phyloP scores from a whole-genome alignment of 805 yeast species.

The Saturnispora ahearnii region DNA sequence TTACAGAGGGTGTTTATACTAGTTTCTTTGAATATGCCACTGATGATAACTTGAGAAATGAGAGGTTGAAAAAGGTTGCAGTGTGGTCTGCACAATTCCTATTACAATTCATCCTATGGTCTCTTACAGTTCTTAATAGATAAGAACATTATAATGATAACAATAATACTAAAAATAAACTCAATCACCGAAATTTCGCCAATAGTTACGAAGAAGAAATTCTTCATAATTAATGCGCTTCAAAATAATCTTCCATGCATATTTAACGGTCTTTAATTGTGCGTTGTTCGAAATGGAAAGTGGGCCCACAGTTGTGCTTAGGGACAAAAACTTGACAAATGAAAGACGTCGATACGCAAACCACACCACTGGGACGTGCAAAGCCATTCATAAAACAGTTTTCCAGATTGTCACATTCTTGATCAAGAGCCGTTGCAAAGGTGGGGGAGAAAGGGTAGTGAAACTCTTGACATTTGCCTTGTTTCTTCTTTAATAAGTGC shows the following conservation, averaged over 20 bases:
- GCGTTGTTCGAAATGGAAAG: neutral
- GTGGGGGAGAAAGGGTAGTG: too few species aligned
- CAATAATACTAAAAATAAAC: too few species aligned
- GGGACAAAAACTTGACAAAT: neutral
- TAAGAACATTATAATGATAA: neutral
- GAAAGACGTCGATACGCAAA: neutral
- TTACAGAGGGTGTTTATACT: conserved; percentile 81
- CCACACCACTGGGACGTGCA: neutral
- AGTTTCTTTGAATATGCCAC: conserved; percentile 83
- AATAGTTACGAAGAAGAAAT: neutral
- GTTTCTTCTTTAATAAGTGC: too few species aligned
- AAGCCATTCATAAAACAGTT: neutral
- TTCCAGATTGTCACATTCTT: too few species aligned
- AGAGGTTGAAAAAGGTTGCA: conserved; percentile 74
- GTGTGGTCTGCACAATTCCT: conserved; percentile 88
- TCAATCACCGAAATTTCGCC: too few species aligned
- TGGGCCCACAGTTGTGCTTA: neutral
- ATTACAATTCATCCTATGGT: conserved; percentile 73
- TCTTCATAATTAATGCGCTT: neutral
- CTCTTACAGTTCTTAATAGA: conserved; percentile 50
- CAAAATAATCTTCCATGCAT: neutral
- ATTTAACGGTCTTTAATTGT: neutral
- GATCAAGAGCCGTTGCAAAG: too few species aligned
- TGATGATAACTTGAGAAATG: conserved; percentile 69
- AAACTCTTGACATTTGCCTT: too few species aligned